phyloP scores from a whole-genome alignment of 306 rosid species.

The Vigna unguiculata region DNA sequence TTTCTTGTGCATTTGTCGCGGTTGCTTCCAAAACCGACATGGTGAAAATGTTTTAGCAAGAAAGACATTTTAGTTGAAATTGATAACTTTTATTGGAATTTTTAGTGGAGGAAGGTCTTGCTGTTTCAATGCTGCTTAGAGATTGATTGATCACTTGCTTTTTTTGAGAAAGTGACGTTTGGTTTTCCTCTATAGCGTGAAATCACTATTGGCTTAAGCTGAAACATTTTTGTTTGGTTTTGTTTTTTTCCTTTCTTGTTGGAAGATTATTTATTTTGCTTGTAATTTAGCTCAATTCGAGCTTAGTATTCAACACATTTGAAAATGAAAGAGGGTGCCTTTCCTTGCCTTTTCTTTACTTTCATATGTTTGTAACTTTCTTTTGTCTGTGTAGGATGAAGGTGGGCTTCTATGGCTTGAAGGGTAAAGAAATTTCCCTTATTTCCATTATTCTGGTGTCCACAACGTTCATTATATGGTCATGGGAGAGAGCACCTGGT shows the following conservation, averaged over 20 bases:
- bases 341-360: not conserved
- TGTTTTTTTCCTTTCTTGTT: not conserved
- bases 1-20: not conserved
- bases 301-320: too few species aligned
- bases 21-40: not conserved
- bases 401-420: conserved; percentile 68
- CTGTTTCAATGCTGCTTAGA: not conserved
- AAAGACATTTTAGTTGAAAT: not conserved
- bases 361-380: conserved; percentile 9
- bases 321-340: conserved; percentile 6
- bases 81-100: not conserved
- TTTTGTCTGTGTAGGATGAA: conserved; percentile 71
- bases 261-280: conserved; percentile 25
- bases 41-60: not conserved
- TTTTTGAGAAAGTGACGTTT: conserved; percentile 16
- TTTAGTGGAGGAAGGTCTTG: not conserved
- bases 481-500: conserved; percentile 81
- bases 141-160: not conserved
- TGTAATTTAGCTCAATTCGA: not conserved
- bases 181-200: conserved; percentile 3
- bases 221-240: not conserved
- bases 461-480: conserved; percentile 65
- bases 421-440: conserved; percentile 74
- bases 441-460: conserved; percentile 74
- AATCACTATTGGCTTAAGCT: conserved; percentile 9